These are phyloP conservation scores for Venturia asperata DNA, from an alignment of 2,329 filamentous ascomycete genomes.

Conservation along the genomic window DNA sequence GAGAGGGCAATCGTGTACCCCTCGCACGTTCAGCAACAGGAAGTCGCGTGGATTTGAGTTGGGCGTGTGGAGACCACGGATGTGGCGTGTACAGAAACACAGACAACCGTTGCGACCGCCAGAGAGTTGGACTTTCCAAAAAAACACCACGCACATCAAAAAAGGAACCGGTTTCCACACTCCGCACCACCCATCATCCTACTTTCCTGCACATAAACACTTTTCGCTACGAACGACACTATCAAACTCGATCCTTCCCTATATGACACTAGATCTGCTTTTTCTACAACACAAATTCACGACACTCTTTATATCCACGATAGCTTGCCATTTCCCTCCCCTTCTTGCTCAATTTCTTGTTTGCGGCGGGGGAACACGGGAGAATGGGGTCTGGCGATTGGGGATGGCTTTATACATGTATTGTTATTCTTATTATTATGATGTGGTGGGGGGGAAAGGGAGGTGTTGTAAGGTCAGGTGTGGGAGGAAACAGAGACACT, in stretches of 20 bases:
- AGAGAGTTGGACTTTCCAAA: neutral
- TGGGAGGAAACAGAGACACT: no score
- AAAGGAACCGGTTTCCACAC: neutral
- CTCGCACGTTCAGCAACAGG: slow-evolving; percentile 4
- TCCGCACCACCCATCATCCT: neutral
- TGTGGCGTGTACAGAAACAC: neutral
- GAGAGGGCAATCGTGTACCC: neutral
- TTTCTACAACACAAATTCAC: neutral
- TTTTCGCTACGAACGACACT: neutral
- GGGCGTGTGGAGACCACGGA: neutral
- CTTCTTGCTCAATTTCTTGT: neutral
- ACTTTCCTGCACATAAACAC: neutral
- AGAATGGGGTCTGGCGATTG: no score
- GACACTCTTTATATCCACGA: slow-evolving; percentile 6
- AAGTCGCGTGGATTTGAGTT: slow-evolving; percentile 1
- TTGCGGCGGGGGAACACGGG: no score
- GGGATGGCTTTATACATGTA: no score
- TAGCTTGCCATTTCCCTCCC: neutral
- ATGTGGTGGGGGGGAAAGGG: no score
- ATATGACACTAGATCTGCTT: neutral
- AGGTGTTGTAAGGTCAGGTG: no score
- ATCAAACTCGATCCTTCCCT: neutral
- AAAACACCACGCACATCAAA: neutral
- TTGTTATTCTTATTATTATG: no score
- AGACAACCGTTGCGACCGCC: neutral